Evolutionary conservation across 1,284 basidiomycete species (phyloP).

Genomic region (Cryptococcus sp.): DNA sequence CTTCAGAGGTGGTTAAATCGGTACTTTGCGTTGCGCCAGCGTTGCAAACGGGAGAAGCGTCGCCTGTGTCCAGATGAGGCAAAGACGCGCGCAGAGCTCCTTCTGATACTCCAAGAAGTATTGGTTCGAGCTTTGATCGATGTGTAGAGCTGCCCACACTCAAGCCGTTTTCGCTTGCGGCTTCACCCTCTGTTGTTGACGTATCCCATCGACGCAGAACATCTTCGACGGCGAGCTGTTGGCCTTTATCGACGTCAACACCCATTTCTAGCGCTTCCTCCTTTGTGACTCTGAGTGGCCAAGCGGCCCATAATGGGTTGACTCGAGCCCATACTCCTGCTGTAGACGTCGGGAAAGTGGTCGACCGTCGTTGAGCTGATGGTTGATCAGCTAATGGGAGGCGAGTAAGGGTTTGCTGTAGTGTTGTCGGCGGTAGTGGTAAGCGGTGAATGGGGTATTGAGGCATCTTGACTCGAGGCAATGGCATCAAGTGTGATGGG

Average conservation of each 20-base stretch:
- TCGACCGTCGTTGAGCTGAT: constrained; percentile 70
- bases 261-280: constrained; percentile 65
- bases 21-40: constrained; percentile 12
- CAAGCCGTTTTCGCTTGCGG: constrained; percentile 19
- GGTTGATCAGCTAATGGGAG: constrained; percentile 56
- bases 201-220: constrained; percentile 54
- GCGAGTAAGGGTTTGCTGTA: constrained; percentile 33
- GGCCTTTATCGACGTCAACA: constrained; percentile 57
- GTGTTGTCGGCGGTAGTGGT: constrained; percentile 35
- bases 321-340: constrained; percentile 68
- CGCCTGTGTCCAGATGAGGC: constrained; percentile 83
- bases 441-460: constrained; percentile 36
- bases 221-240: constrained; percentile 59
- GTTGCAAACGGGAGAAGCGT: constrained; percentile 60
- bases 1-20: constrained; percentile 34
- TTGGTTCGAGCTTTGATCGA: constrained; percentile 61
- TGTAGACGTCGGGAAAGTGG: constrained; percentile 56
- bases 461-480: constrained; percentile 13
- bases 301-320: constrained; percentile 76
- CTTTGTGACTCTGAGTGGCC: constrained; percentile 75
- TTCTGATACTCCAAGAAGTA: constrained; percentile 67
- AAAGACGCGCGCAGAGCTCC: constrained; percentile 71
- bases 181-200: constrained; percentile 25
- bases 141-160: constrained; percentile 47
- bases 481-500: constrained; percentile 2